Conservation (phyloP, 1,139 yeast species). For the Kurtzmaniella quercitrusa region DNA sequence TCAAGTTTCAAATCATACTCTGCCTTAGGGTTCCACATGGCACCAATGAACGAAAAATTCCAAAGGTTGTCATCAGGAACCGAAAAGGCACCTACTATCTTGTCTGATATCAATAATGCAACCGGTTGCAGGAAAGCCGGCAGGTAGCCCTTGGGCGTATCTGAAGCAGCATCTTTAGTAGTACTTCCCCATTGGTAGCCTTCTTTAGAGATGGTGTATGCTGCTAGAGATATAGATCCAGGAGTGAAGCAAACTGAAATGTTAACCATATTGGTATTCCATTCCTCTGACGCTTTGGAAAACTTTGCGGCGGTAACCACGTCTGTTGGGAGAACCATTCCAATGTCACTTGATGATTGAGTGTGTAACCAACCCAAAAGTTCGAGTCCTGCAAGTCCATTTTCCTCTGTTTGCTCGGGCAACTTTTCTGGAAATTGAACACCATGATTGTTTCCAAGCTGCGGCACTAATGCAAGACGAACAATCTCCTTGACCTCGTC, state of each 20-base stretch:
- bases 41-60: constrained; percentile 90
- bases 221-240: constrained; percentile 78
- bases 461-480: constrained; percentile 81
- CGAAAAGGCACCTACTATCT: constrained; percentile 74
- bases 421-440: constrained; percentile 56
- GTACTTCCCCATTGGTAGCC: constrained; percentile 78
- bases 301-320: constrained; percentile 58
- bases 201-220: constrained; percentile 53
- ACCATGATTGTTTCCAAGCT: constrained; percentile 67
- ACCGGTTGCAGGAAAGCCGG: constrained; percentile 56
- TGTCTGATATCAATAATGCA: constrained; percentile 72
- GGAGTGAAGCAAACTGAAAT: constrained; percentile 72
- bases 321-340: constrained; percentile 66
- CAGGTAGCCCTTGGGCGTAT: constrained; percentile 60
- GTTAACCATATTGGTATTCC: constrained; percentile 44
- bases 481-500: constrained; percentile 71
- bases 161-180: constrained; percentile 54
- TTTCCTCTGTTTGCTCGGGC: constrained; percentile 36
- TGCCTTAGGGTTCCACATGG: constrained; percentile 66
- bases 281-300: constrained; percentile 22
- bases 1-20: constrained; percentile 69
- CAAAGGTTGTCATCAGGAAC: constrained; percentile 85
- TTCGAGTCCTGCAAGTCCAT: constrained; percentile 43
- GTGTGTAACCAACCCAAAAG: constrained; percentile 83
- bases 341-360: constrained; percentile 55